Evolutionary conservation across 1,284 basidiomycete species (phyloP).

Genomic region (Papiliotrema laurentii): DNA sequence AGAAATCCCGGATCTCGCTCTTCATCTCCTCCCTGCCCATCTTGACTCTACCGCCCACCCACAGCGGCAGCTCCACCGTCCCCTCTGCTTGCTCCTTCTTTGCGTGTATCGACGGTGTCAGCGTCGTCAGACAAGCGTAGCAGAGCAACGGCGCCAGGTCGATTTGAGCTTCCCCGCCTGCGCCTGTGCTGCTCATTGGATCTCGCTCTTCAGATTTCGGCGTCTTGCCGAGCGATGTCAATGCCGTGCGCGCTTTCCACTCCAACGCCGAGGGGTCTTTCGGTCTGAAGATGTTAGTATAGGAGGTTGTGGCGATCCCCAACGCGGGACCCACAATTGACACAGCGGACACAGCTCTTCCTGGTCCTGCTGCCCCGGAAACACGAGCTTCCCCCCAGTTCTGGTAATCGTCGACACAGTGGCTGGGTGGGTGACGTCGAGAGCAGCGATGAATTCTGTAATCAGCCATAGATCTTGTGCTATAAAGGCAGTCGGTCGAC

Average conservation of each 20-base stretch:
- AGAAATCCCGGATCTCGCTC: slow-evolving; percentile 28
- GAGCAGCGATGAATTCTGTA: slow-evolving; percentile 71
- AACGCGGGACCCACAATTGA: slow-evolving; percentile 56
- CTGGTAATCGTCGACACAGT: slow-evolving; percentile 82
- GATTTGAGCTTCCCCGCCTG: neutral
- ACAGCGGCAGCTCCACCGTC: slow-evolving; percentile 30
- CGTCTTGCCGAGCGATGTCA: slow-evolving; percentile 55
- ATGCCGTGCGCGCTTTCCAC: slow-evolving; percentile 70
- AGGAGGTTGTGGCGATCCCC: neutral
- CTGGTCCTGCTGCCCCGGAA: slow-evolving; percentile 56
- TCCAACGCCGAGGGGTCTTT: slow-evolving; percentile 61
- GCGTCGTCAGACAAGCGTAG: slow-evolving; percentile 67
- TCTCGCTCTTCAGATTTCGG: neutral
- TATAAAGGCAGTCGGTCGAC: neutral
- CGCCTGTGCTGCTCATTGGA: no score
- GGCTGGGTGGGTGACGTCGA: slow-evolving; percentile 79
- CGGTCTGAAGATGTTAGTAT: slow-evolving; percentile 53
- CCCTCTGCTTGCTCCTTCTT: neutral
- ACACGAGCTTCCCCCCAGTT: slow-evolving; percentile 74
- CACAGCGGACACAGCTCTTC: slow-evolving; percentile 60
- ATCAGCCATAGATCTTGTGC: neutral
- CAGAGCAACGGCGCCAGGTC: slow-evolving; percentile 57
- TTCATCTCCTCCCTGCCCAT: slow-evolving; percentile 32
- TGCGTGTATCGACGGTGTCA: slow-evolving; percentile 51
- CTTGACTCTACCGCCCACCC: slow-evolving; percentile 24